Evolutionary conservation across 1,284 basidiomycete species (phyloP).

Genomic region (Melampsora abietis-canadensis): DNA sequence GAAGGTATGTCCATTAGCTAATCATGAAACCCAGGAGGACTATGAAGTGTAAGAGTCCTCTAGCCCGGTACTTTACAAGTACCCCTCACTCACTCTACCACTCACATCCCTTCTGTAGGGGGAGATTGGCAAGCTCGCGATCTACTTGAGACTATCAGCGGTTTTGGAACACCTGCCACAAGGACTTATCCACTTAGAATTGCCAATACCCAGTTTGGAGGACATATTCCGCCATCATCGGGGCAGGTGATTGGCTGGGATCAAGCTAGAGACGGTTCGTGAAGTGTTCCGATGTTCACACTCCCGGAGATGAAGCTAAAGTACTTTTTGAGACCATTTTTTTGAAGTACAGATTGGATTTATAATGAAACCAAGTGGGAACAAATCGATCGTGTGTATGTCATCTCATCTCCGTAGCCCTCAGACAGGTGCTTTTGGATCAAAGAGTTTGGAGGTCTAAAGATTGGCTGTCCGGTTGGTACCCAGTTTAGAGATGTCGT

Average conservation of each 20-base stretch:
- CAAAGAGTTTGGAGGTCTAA: background rate
- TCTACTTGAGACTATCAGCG: constrained; percentile 15
- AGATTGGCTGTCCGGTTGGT: background rate
- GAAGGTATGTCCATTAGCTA: constrained; percentile 4
- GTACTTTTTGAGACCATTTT: background rate
- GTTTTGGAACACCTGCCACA: constrained; percentile 24
- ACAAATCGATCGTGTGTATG: constrained; percentile 34
- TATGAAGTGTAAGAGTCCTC: constrained; percentile 4
- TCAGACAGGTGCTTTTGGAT: background rate
- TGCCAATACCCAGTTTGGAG: constrained; percentile 25
- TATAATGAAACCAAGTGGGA: constrained; percentile 42
- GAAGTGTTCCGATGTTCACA: background rate
- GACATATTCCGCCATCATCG: constrained; percentile 7
- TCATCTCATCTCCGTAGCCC: background rate
- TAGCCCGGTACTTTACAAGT: background rate
- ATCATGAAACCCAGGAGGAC: too few species aligned
- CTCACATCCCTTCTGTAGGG: background rate
- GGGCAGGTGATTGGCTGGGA: constrained; percentile 37
- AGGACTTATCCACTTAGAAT: constrained; percentile 34
- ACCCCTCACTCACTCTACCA: background rate
- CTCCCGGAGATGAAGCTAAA: background rate
- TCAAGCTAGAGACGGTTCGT: constrained; percentile 15
- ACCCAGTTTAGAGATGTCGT: constrained; percentile 14
- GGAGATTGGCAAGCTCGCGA: constrained; percentile 22
- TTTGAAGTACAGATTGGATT: constrained; percentile 31